Percentiles rank a stretch among this genome's conserved stretches.
phyloP scores from a whole-genome alignment of 352 stramenopile species.

The Elongisporangium anandrum region DNA sequence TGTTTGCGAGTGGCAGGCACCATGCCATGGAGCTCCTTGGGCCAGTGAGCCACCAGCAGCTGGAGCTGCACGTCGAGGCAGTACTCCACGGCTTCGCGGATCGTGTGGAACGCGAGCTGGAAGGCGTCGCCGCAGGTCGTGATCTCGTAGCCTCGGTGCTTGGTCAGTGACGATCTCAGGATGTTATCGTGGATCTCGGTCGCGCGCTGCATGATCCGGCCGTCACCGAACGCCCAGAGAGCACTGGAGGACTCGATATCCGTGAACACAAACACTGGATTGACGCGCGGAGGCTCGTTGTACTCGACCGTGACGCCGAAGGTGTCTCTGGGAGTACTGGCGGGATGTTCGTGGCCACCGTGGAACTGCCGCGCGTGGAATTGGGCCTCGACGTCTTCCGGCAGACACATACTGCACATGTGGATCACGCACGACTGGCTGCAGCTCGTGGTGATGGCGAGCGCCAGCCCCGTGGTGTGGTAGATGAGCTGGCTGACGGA shows the following conservation, averaged over 20 bases:
- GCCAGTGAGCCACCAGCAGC: conserved; percentile 46
- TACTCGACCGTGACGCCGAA: conserved; percentile 18
- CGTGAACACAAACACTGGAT: conserved; percentile 64
- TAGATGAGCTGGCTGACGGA: conserved; percentile 37
- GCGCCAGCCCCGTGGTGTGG: conserved; percentile 30
- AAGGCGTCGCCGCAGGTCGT: conserved; percentile 55
- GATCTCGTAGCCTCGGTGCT: conserved; percentile 61
- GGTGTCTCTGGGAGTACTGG: conserved; percentile 24
- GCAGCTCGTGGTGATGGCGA: conserved; percentile 46
- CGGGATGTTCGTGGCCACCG: conserved; percentile 22
- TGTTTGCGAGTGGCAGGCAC: conserved; percentile 37
- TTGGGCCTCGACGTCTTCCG: conserved; percentile 37
- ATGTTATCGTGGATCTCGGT: conserved; percentile 60
- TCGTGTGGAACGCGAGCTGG: conserved; percentile 59
- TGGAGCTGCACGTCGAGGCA: conserved; percentile 55
- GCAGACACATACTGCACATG: conserved; percentile 28
- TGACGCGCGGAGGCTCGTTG: conserved; percentile 35
- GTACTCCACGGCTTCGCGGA: conserved; percentile 55
- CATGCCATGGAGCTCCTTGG: conserved; percentile 41
- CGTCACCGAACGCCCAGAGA: conserved; percentile 41
- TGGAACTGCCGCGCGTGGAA: conserved; percentile 23
- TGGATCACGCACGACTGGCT: conserved; percentile 40
- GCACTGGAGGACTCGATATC: conserved; percentile 66
- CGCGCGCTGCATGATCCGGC: conserved; percentile 37
- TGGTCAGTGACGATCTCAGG: conserved; percentile 39